Evolutionary conservation across 495 filamentous ascomycete genomes (phyloP), one percentile per base, ranked within the genome.

Genomic region (Trichoderma asperelloides): DNA sequence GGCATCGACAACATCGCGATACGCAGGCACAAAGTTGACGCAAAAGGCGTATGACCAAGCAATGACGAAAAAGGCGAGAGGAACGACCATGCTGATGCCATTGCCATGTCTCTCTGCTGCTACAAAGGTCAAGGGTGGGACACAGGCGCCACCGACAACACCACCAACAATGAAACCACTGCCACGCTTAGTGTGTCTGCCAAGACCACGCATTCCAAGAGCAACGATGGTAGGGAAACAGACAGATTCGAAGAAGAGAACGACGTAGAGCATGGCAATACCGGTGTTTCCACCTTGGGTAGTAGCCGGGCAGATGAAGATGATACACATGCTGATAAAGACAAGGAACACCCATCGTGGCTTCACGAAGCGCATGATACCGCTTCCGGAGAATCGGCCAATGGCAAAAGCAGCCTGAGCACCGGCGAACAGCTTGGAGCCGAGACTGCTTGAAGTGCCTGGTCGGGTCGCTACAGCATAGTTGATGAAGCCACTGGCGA

Each of bases 181-280:
- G 43, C 88, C 88, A 49, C 82, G 79, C 80, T 91, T 91, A 47
- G 85, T 88, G 77, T 91, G 88, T 23, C 84, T 79, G 9, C 88
- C 89, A 0, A 92, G 81, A 9, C 89, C 88, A 65, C 87, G 84
- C 68, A 91, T 82, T 30, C 84, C 81, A 37, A 91, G 81, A 7
- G 87, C 85, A 73, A 90, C 85, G 73, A 90, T 90, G 57, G 85
- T 87, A 13, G 88, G 84, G 81, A 91, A 91, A 76, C 86, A 85
- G 76, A 79, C 82, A 37, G 82, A 85, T 71, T 89, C 88, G 75
- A 88, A 91, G 77, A 87, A 88, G 27, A 92, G 51, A 9, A 88
- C 85, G 16, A 90, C 73, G 72, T 81, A 86, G 13, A 90, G 76
- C 76, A 89, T 80, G 16, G 81, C 80, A 68, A 91, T 75, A 33